These are phyloP conservation scores for Psilocybe cubensis DNA, from an alignment of 768 basidiomycete genomes.

Conservation along the genomic window DNA sequence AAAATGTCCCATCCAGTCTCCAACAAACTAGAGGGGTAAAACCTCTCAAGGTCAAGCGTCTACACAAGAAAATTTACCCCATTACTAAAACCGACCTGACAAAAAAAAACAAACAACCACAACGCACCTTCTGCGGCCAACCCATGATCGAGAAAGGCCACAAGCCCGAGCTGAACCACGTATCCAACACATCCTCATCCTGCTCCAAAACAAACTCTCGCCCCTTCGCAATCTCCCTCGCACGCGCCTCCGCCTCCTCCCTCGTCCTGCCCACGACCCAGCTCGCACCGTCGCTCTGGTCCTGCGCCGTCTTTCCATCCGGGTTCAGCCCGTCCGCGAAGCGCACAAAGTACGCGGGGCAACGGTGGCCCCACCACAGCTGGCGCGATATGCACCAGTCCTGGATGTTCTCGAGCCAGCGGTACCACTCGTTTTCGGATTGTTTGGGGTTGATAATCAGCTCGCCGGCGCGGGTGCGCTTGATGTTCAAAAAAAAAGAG, in stretches of 20 bases:
- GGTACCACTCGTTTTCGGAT: slow-evolving; percentile 93
- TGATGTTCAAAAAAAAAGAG: slow-evolving; percentile 31
- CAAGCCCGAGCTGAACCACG: slow-evolving; percentile 97
- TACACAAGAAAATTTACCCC: slow-evolving; percentile 26
- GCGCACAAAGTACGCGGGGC: slow-evolving; percentile 90
- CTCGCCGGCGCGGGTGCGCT: slow-evolving; percentile 90
- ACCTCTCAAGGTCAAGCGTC: slow-evolving; percentile 78
- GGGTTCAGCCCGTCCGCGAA: slow-evolving; percentile 34
- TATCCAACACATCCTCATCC: slow-evolving; percentile 97
- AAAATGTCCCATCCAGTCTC: slow-evolving; percentile 99
- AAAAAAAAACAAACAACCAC: slow-evolving; percentile 2
- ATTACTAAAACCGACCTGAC: not conserved
- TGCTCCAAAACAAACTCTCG: slow-evolving; percentile 79
- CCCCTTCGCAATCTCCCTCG: slow-evolving; percentile 68
- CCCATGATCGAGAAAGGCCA: slow-evolving; percentile 99
- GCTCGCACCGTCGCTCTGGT: slow-evolving; percentile 75
- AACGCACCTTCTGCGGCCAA: slow-evolving; percentile 87
- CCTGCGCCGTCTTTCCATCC: slow-evolving; percentile 71
- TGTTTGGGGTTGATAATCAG: slow-evolving; percentile 80
- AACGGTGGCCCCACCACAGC: slow-evolving; percentile 98
- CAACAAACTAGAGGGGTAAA: slow-evolving; percentile 89
- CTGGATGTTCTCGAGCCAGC: slow-evolving; percentile 94
- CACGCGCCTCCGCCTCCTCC: slow-evolving; percentile 79
- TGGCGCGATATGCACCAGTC: slow-evolving; percentile 99
- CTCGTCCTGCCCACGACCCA: slow-evolving; percentile 91